Percentiles rank a stretch among this genome's conserved stretches.
Evolutionary conservation across 2,329 filamentous ascomycete species (phyloP).

Genomic region (Hypoxylon sp.): DNA sequence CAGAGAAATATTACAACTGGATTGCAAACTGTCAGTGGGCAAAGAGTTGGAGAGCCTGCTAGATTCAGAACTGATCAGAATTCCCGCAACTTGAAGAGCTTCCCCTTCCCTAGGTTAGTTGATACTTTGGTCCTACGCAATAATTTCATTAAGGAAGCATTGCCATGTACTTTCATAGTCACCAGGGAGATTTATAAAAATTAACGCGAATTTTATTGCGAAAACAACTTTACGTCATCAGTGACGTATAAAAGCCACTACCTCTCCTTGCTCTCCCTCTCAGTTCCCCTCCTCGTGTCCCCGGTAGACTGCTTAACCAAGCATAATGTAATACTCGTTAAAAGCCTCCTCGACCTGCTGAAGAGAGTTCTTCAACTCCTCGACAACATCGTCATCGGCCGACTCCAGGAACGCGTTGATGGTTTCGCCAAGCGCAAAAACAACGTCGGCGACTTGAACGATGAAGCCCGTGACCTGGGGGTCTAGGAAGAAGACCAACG

Average conservation of each 20-base stretch:
- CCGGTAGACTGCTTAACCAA: neutral
- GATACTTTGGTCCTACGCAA: neutral
- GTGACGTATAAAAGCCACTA: no score
- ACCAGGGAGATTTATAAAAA: neutral
- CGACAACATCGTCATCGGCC: neutral
- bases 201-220: neutral
- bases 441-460: neutral
- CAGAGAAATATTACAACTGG: constrained; percentile 30
- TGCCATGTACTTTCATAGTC: neutral
- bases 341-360: neutral
- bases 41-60: neutral
- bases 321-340: neutral
- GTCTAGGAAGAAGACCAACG: neutral
- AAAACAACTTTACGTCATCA: neutral
- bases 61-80: neutral
- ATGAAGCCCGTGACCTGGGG: neutral
- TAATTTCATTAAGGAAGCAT: neutral
- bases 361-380: neutral
- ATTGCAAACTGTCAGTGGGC: neutral
- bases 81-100: constrained; percentile 1
- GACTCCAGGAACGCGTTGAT: neutral
- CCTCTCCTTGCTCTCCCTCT: no score
- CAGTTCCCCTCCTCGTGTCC: no score
- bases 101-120: constrained; percentile 1
- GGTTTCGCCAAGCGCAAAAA: neutral